Evolutionary conservation across 371 early-diverging fungal genomes (phyloP).

Genomic region (Rhizopus stolonifer): DNA sequence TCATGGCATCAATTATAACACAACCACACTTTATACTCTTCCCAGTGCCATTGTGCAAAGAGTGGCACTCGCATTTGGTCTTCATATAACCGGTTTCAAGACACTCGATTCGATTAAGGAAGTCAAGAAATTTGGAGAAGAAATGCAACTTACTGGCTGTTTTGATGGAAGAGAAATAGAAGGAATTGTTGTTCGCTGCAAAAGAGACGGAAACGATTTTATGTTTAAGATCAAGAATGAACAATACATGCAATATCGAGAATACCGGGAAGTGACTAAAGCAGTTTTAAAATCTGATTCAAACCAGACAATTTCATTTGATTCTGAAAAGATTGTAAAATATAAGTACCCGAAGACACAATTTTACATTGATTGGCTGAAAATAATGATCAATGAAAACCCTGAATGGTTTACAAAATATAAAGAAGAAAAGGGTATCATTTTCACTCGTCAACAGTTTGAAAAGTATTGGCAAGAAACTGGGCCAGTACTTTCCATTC

Average conservation of each 20-base stretch:
- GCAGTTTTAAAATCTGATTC: conserved; percentile 32
- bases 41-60: conserved; percentile 56
- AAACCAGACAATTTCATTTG: conserved; percentile 11
- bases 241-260: conserved; percentile 89
- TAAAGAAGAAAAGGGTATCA: conserved; percentile 75
- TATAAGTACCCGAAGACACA: conserved; percentile 54
- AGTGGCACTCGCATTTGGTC: conserved; percentile 78
- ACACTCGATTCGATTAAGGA: conserved; percentile 41
- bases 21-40: conserved; percentile 69
- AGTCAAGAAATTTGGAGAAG: conserved; percentile 67
- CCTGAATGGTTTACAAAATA: conserved; percentile 74
- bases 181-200: conserved; percentile 92
- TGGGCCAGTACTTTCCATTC: not conserved
- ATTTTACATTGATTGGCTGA: conserved; percentile 79
- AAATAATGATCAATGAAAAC: conserved; percentile 50
- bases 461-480: conserved; percentile 33
- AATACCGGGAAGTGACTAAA: conserved; percentile 93
- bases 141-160: conserved; percentile 59
- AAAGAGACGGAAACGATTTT: conserved; percentile 37
- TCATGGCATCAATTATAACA: conserved; percentile 91
- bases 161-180: conserved; percentile 73
- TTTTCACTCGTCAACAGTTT: conserved; percentile 72
- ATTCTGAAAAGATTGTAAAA: not conserved
- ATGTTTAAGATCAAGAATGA: conserved; percentile 95
- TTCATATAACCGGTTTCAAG: conserved; percentile 54